Evolutionary conservation across 371 early-diverging fungal species (phyloP), one percentile per base, ranked within the genome.

Genomic region (Mucor mucedo): DNA sequence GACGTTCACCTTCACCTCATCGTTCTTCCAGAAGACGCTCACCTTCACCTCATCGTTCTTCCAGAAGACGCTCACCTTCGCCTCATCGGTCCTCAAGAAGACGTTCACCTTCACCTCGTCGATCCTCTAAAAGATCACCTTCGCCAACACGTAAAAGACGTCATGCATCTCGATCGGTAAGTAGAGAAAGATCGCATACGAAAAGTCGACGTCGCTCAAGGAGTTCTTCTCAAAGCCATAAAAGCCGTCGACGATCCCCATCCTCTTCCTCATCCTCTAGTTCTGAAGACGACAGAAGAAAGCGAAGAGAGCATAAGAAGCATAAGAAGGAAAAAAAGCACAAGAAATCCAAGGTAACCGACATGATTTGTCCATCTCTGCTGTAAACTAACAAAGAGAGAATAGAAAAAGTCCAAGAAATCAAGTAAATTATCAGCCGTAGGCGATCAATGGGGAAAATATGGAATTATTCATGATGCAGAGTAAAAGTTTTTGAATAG

Each of bases 401-500:
- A 68, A 47, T 63, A 69, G 58, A 79, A 72, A 55, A 78, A 77
- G 57, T 64, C 66, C 33, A 78, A 71, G 29, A 77, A 72, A 58
- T 35, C 35, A 6, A 65, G 61, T 14, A 75, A 69, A 49, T 30
- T 60, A 32, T 58, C 59, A 11, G 39, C 62, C 28, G 64, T 75
- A 16, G 75, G 73, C 39, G 69, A 75, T 38, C 58, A 77, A 54
- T 84, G 83, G 79, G 86, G 88, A 44, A 72, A 77, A 48, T 77
- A 82, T 63, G 88, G 88, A n/a, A 78, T 88, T 62, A 83, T 83
- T n/a, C 73, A 80, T 64, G 80, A 80, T 68, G 53, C 77, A 59
- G 80, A 83, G 82, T 78, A 77, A 21, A 21, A 69, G 74, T 61
- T 10, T 39, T 7, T 28, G 21, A 21, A 21, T 21, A 21, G 21